A percentile compares a stretch with the other conserved stretches of the same genome.
These are phyloP conservation scores for Gyromitra esculenta DNA, from an alignment of 2,329 filamentous ascomycete genomes.

Conservation along the genomic window DNA sequence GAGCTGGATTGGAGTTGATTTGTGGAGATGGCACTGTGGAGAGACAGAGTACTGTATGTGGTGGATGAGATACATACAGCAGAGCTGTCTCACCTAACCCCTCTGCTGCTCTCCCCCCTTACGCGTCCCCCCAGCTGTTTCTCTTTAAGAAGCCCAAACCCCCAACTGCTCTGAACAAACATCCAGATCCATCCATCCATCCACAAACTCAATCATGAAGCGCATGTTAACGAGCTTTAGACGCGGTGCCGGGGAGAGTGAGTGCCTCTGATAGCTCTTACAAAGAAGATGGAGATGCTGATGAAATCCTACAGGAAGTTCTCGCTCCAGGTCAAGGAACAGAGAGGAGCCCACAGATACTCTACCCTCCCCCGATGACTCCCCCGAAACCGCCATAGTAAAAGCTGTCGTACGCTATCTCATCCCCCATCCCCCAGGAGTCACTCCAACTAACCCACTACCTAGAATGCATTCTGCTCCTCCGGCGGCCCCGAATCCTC, in stretches of 20 bases:
- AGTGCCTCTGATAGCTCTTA: slow-evolving; percentile 18
- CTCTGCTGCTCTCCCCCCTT: slow-evolving; percentile 3
- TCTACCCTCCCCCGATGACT: slow-evolving; percentile 31
- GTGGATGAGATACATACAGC: background rate
- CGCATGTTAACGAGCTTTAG: slow-evolving; percentile 46
- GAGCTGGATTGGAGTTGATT: background rate
- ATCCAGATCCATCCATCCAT: background rate
- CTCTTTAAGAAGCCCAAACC: background rate
- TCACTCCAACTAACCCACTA: slow-evolving; percentile 11
- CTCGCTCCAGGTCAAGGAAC: slow-evolving; percentile 9
- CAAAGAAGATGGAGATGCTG: background rate
- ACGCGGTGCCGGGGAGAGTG: slow-evolving; percentile 24
- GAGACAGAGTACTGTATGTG: background rate
- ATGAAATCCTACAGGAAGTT: background rate
- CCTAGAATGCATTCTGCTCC: slow-evolving; percentile 46
- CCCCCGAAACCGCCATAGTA: slow-evolving; percentile 47
- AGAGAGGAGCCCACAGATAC: background rate
- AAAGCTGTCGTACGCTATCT: slow-evolving; percentile 37
- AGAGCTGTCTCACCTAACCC: background rate
- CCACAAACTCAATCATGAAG: slow-evolving; percentile 36
- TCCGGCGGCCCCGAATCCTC: slow-evolving; percentile 45
- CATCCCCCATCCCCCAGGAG: background rate
- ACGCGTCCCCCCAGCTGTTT: slow-evolving; percentile 8
- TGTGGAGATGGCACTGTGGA: background rate
- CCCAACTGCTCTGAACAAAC: background rate